phyloP scores from a whole-genome alignment of 2,329 filamentous ascomycete species.

The Mariannaea elegans region DNA sequence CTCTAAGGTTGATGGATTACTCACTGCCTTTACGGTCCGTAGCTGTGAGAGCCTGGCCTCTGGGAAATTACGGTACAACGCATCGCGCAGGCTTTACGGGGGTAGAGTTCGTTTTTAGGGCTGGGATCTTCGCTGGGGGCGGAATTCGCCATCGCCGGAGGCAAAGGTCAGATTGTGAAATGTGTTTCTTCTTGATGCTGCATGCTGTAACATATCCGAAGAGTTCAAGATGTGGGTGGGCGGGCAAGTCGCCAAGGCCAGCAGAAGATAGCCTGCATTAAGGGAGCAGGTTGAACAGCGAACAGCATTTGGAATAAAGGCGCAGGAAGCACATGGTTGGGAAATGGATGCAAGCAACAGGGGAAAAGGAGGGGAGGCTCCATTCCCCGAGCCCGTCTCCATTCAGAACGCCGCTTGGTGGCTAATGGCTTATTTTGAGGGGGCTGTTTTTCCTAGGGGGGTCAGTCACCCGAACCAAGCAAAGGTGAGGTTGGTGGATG shows the following conservation, averaged over 20 bases:
- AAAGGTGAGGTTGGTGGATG: constrained; percentile 1
- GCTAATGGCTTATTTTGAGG: constrained; percentile 26
- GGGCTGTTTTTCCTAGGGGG: not conserved
- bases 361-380: constrained; percentile 14
- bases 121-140: constrained; percentile 20
- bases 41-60: constrained; percentile 15
- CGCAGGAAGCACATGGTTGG: constrained; percentile 6
- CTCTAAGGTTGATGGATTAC: constrained; percentile 18
- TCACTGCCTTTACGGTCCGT: constrained; percentile 6
- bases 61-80: constrained; percentile 27
- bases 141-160: constrained; percentile 5
- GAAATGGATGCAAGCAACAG: constrained; percentile 19
- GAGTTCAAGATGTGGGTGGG: not conserved
- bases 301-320: not conserved
- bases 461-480: constrained; percentile 1
- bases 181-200: not conserved
- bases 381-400: constrained; percentile 21
- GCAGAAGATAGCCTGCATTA: not conserved
- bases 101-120: constrained; percentile 15
- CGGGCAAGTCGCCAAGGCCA: not conserved
- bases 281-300: not conserved
- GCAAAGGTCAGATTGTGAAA: not conserved
- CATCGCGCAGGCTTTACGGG: constrained; percentile 21
- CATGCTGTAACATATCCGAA: constrained; percentile 14
- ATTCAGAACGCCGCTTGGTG: constrained; percentile 19